phyloP scores from a whole-genome alignment of 1,284 basidiomycete genomes.

The Nidula niveotomentosa region DNA sequence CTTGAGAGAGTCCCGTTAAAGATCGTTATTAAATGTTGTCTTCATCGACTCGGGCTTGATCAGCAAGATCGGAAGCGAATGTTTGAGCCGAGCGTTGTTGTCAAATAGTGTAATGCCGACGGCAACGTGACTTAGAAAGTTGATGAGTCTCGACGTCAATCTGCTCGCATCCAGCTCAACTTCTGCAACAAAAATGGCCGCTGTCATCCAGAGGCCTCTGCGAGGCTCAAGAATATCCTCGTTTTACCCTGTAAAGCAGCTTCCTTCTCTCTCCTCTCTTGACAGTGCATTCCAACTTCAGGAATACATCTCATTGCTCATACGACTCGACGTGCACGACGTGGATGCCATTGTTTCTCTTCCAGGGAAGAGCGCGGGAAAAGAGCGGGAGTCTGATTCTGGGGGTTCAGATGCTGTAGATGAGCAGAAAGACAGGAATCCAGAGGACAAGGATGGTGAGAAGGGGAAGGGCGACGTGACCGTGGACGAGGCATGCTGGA shows the following conservation, averaged over 20 bases:
- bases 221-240: slow-evolving; percentile 75
- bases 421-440: slow-evolving; percentile 36
- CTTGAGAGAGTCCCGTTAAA: no score
- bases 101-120: slow-evolving; percentile 4
- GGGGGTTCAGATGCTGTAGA: neutral
- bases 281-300: slow-evolving; percentile 95
- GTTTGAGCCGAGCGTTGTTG: neutral
- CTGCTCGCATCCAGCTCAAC: no score
- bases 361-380: slow-evolving; percentile 45
- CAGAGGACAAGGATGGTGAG: slow-evolving; percentile 39
- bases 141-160: no score
- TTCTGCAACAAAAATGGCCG: slow-evolving; percentile 17
- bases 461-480: slow-evolving; percentile 48
- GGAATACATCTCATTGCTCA: slow-evolving; percentile 90
- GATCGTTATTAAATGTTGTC: neutral
- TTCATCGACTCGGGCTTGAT: neutral
- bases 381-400: slow-evolving; percentile 21
- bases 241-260: slow-evolving; percentile 70
- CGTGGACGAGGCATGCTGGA: slow-evolving; percentile 88
- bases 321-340: slow-evolving; percentile 85
- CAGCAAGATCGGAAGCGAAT: neutral
- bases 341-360: slow-evolving; percentile 81
- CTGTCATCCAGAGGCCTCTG: slow-evolving; percentile 57
- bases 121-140: no score
- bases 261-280: slow-evolving; percentile 67